phyloP scores from a whole-genome alignment of 2,329 filamentous ascomycete species.

The Aureobasidium sp. region DNA sequence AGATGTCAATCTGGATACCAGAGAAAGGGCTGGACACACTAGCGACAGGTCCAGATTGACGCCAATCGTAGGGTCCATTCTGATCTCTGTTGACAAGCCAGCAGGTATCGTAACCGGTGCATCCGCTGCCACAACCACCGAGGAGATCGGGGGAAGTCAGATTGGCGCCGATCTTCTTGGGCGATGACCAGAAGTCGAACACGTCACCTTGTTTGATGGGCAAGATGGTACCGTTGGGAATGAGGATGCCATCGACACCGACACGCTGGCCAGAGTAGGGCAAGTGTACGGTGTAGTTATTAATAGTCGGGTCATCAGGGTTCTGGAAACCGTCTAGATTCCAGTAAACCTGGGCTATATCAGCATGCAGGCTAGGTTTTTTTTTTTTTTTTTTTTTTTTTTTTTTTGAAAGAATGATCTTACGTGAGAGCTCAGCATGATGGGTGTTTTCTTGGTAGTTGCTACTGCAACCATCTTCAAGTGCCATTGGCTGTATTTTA shows the following conservation, averaged over 20 bases:
- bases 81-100: conserved; percentile 59
- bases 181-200: conserved; percentile 74
- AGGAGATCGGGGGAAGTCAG: conserved; percentile 55
- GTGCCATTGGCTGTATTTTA: conserved; percentile 50
- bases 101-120: conserved; percentile 78
- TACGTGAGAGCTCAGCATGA: conserved; percentile 70
- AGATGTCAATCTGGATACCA: conserved; percentile 77
- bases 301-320: conserved; percentile 55
- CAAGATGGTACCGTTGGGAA: conserved; percentile 54
- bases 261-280: conserved; percentile 67
- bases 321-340: conserved; percentile 75
- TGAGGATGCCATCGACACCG: conserved; percentile 51
- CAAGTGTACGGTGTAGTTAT: conserved; percentile 67
- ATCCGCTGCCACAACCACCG: conserved; percentile 73
- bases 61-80: conserved; percentile 57
- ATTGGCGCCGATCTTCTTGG: conserved; percentile 71
- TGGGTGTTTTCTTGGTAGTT: conserved; percentile 69
- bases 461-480: conserved; percentile 65
- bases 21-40: conserved; percentile 66
- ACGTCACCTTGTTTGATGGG: conserved; percentile 60
- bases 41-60: conserved; percentile 51
- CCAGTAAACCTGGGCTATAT: conserved; percentile 60
- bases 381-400: too few relatives aligned
- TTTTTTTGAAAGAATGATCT: conserved; percentile 22
- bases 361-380: not conserved